Evolutionary conservation across 768 basidiomycete genomes (phyloP).

Genomic region (Hygrophorus russula): DNA sequence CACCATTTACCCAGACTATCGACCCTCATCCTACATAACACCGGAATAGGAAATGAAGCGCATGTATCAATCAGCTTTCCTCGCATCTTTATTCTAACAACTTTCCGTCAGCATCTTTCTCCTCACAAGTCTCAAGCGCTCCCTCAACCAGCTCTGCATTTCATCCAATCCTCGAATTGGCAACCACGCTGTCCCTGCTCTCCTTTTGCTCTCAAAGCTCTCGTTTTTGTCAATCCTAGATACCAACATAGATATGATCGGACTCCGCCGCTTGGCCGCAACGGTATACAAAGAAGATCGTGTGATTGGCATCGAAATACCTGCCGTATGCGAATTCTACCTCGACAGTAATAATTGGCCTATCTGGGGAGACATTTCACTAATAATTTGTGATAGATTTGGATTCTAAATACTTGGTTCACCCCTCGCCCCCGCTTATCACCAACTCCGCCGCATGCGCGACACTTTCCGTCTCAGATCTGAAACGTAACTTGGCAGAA

Average conservation of each 20-base stretch:
- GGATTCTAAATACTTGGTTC: constrained; percentile 32
- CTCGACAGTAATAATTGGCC: constrained; percentile 31
- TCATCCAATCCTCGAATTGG: constrained; percentile 40
- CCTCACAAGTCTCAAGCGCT: constrained; percentile 42
- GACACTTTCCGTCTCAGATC: constrained; percentile 32
- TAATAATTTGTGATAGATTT: constrained; percentile 23
- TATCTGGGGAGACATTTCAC: neutral
- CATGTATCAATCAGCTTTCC: constrained; percentile 16
- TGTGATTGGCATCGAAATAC: constrained; percentile 41
- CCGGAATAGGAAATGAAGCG: constrained; percentile 54
- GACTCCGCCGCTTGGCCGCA: constrained; percentile 39
- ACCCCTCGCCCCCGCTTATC: constrained; percentile 39
- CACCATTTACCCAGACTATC: constrained; percentile 42
- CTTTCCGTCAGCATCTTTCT: constrained; percentile 36
- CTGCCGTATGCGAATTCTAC: constrained; percentile 39
- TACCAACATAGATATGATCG: constrained; percentile 45
- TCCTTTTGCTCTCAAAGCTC: constrained; percentile 37
- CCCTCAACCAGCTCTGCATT: constrained; percentile 41
- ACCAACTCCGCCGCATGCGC: constrained; percentile 27
- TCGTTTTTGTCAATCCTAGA: constrained; percentile 39
- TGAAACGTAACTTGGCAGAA: constrained; percentile 46
- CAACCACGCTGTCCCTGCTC: constrained; percentile 45
- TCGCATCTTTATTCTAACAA: constrained; percentile 5
- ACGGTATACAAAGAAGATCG: constrained; percentile 24
- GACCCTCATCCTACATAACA: constrained; percentile 35